Percentiles rank a stretch among this genome's conserved stretches.
phyloP scores from a whole-genome alignment of 148 eudicot species.

The Oxyria digyna region DNA sequence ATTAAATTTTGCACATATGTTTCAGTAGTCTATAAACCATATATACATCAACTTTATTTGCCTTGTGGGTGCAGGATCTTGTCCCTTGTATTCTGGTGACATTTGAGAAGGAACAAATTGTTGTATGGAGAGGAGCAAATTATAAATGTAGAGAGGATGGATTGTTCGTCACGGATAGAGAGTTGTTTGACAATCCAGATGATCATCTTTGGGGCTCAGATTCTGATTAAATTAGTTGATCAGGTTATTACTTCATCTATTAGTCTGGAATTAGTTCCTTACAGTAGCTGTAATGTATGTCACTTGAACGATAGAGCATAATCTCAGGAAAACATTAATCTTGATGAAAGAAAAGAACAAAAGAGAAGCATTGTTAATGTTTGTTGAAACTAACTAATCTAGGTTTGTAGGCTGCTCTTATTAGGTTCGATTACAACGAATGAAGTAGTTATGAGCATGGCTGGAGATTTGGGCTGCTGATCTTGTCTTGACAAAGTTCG shows the following conservation, averaged over 20 bases:
- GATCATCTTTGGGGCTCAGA: constrained; percentile 18
- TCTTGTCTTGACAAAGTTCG: background rate
- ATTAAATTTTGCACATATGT: background rate
- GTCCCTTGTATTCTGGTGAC: constrained; percentile 80
- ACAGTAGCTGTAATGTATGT: too few relatives aligned
- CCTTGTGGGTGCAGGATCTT: constrained; percentile 43
- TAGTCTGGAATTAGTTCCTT: too few relatives aligned
- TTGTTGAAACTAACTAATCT: too few relatives aligned
- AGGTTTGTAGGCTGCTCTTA: background rate
- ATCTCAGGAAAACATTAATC: too few relatives aligned
- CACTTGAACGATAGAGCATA: too few relatives aligned
- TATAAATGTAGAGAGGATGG: constrained; percentile 41
- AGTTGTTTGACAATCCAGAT: constrained; percentile 22
- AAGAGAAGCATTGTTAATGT: too few relatives aligned
- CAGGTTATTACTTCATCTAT: background rate
- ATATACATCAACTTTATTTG: background rate
- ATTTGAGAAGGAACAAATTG: constrained; percentile 77
- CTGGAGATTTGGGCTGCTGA: background rate
- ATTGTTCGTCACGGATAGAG: constrained; percentile 29
- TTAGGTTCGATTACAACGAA: background rate
- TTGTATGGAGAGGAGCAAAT: constrained; percentile 72
- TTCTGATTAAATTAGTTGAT: background rate
- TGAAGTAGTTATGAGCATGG: background rate
- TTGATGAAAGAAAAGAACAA: too few relatives aligned
- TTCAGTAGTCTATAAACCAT: too few relatives aligned